Evolutionary conservation across 1,284 basidiomycete species (phyloP).

Genomic region (Ceratobasidium sp.): DNA sequence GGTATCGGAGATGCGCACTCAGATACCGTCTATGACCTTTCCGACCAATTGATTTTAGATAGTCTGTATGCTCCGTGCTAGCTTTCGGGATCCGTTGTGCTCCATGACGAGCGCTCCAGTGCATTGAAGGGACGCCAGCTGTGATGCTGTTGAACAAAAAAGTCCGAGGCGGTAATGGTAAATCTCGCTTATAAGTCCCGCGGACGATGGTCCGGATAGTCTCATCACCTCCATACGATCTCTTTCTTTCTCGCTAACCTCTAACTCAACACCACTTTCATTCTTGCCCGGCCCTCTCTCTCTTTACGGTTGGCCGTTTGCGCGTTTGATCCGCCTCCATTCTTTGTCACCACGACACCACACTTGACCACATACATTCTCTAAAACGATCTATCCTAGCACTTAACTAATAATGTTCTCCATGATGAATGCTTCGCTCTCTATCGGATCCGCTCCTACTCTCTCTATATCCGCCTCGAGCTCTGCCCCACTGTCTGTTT

Average conservation of each 20-base stretch:
- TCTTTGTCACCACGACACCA: conserved; percentile 21
- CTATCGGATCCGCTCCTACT: conserved; percentile 33
- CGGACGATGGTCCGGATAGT: conserved; percentile 7
- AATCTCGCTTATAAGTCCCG: conserved; percentile 21
- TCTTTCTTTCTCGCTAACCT: conserved; percentile 3
- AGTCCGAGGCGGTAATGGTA: conserved; percentile 1
- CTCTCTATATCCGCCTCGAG: conserved; percentile 5
- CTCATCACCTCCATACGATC: conserved; percentile 30
- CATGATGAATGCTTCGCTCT: conserved; percentile 32
- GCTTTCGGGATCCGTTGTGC: background rate
- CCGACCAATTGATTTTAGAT: background rate
- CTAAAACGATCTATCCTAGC: conserved; percentile 6
- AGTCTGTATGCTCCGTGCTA: conserved; percentile 29
- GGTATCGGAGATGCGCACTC: conserved; percentile 32
- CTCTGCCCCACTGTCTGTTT: conserved; percentile 10
- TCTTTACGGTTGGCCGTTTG: conserved; percentile 19
- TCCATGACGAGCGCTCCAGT: background rate
- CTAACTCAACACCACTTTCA: conserved; percentile 20
- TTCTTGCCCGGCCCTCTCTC: conserved; percentile 1
- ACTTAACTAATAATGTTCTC: conserved; percentile 27
- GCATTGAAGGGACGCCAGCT: background rate
- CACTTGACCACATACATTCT: conserved; percentile 38
- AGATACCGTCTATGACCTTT: conserved; percentile 7
- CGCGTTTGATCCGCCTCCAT: conserved; percentile 18
- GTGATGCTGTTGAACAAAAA: background rate